A percentile compares a stretch with the other conserved stretches of the same genome.
These are phyloP conservation scores for Globisporangium mamillatum DNA, from an alignment of 352 stramenopile species.

Conservation along the genomic window DNA sequence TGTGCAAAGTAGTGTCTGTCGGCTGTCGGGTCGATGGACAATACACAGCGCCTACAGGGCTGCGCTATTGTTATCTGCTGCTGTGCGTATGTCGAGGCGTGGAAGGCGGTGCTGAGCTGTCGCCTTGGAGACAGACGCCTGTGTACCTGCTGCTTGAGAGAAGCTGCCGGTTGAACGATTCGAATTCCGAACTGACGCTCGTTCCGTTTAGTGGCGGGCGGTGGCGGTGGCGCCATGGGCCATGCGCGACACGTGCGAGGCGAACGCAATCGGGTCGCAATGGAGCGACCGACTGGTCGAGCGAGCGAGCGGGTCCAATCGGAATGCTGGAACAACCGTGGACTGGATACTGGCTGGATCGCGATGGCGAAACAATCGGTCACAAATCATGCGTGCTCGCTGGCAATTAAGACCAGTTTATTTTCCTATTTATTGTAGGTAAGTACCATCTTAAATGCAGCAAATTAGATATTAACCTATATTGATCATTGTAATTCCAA, in stretches of 20 bases:
- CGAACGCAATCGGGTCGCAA: constrained; percentile 4
- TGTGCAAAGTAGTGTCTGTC: not conserved
- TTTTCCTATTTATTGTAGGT: not conserved
- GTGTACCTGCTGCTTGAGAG: not conserved
- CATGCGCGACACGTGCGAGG: constrained; percentile 1
- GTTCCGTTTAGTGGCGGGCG: not conserved
- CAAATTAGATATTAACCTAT: not conserved
- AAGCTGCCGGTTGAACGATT: not conserved
- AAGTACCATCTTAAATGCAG: not conserved
- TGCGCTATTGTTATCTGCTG: not conserved
- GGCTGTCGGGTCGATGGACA: not conserved
- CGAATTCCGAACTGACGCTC: constrained; percentile 16
- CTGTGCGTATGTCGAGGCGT: not conserved
- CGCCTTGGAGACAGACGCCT: not conserved
- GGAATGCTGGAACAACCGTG: not conserved
- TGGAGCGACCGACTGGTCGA: not conserved
- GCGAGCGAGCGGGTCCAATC: constrained; percentile 7
- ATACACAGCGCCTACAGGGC: not conserved
- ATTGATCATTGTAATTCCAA: not conserved
- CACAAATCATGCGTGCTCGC: constrained; percentile 6
- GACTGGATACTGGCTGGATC: not conserved
- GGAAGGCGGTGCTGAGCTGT: not conserved
- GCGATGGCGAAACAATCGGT: not conserved
- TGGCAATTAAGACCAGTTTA: not conserved
- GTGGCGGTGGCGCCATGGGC: not conserved